Evolutionary conservation across 257 asterid genomes (phyloP).

Genomic region (Marsdenia floribunda): DNA sequence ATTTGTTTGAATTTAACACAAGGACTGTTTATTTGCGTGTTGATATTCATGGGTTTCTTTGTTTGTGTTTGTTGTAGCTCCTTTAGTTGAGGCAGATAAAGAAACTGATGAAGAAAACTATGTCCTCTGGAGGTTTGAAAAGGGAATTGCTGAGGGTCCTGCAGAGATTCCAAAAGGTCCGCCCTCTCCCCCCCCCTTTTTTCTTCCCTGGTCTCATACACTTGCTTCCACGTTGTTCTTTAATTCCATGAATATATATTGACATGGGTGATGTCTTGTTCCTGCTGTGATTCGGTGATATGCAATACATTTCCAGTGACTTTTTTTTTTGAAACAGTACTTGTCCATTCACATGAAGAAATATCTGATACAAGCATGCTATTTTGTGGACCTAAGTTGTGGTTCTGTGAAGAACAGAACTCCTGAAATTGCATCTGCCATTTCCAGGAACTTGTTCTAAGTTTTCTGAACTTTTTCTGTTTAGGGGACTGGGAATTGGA

Average conservation of each 20-base stretch:
- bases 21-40: neutral
- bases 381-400: neutral
- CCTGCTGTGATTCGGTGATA: neutral
- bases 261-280: neutral
- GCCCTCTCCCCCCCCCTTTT: neutral
- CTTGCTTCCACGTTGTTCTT: neutral
- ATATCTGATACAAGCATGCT: neutral
- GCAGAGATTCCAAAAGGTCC: constrained; percentile 83
- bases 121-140: constrained; percentile 85
- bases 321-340: neutral
- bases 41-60: neutral
- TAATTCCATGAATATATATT: neutral
- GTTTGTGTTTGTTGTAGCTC: constrained; percentile 50
- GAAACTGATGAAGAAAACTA: constrained; percentile 68
- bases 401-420: neutral
- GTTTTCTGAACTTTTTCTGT: neutral
- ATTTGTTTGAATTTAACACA: neutral
- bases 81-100: constrained; percentile 74
- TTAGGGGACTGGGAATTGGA: neutral
- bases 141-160: constrained; percentile 93
- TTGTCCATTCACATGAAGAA: neutral
- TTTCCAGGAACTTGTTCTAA: neutral
- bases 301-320: neutral
- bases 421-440: neutral
- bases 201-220: neutral